A percentile compares a stretch with the other conserved stretches of the same genome.
Evolutionary conservation across 1,139 yeast species (phyloP).

Genomic region (Kodamaea fungicola): DNA sequence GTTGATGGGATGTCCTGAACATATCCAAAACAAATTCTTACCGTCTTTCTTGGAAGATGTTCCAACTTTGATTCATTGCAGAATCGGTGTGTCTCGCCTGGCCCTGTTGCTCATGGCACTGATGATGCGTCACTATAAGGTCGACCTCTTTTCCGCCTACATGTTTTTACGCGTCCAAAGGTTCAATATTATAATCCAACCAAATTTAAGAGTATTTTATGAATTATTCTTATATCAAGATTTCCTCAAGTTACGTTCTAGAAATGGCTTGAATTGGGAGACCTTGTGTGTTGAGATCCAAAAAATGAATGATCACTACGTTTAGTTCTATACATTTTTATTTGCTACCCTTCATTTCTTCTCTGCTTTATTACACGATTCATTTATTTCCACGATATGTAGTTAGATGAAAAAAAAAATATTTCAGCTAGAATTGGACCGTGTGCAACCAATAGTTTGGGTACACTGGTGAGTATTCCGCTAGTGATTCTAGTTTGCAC

Average conservation of each 20-base stretch:
- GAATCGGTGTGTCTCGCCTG: conserved; percentile 88
- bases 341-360: not conserved
- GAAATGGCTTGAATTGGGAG: conserved; percentile 27
- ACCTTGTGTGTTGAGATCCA: conserved; percentile 32
- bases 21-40: conserved; percentile 29
- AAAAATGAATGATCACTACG: conserved; percentile 33
- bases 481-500: conserved; percentile 82
- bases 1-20: conserved; percentile 28
- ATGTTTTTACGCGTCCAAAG: conserved; percentile 79
- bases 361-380: not conserved
- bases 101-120: conserved; percentile 91
- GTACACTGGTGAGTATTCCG: conserved; percentile 71
- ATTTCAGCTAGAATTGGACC: conserved; percentile 12
- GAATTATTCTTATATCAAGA: conserved; percentile 83
- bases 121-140: conserved; percentile 68
- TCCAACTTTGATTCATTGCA: conserved; percentile 72
- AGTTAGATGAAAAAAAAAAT: conserved; percentile 1
- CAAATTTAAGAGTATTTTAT: conserved; percentile 80
- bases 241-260: conserved; percentile 19
- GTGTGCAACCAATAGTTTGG: conserved; percentile 8
- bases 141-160: conserved; percentile 71
- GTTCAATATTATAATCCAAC: conserved; percentile 85
- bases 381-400: not conserved
- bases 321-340: conserved; percentile 6
- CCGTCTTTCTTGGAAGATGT: conserved; percentile 27